Base-by-base conservation (phyloP, 192 early-diverging fungal genomes). In the Coemansia sp. region DNA sequence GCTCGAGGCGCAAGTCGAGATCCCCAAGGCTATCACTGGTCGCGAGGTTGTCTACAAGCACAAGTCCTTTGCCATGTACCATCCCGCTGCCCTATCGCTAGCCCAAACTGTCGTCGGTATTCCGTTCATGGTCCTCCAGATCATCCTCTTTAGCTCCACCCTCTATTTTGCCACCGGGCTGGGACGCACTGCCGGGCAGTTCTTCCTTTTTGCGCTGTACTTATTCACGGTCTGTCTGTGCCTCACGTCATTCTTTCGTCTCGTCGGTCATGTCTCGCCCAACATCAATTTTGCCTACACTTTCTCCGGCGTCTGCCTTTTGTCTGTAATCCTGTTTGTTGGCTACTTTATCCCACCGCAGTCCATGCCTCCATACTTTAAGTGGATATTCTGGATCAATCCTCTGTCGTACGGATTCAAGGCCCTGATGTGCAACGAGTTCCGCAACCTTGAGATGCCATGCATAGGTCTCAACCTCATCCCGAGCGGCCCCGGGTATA, bases 11-110 rank as follows among this genome's bases (percentile, higher is more conserved):
- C 84, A 92, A 58, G 81, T 89, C 14, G 86, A 90, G 60, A 74
- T 92, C 33, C 88, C 91, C 50, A 80, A 83, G 62, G 85, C 88
- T 57, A 83, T 94, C 66, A 79, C 83, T 35, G 90, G 90, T 28
- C 89, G 91, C 46, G 82, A 87, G 18, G 85, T 93, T 42, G 71
- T 90, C 33, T 86, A 89, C 76, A 94, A 94, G 68, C 93, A 94
- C 74, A 89, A 88, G 59, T 78, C 84, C 6, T 89, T 88, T 69
- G 86, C 89, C 53, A 68, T 92, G 63, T 88, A 89, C 67, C 86
- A 86, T 50, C 88, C 90, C 0, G 86, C 85, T 10, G 85, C 88
- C n/a, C 76, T 80, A 24, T 87, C 85, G 33, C 50, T 90, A 36
- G 78, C 88, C 33, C 86, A 87, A 69, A 84, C 82, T 11, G 60